Evolutionary conservation across 768 basidiomycete genomes (phyloP).

Genomic region (Exsudoporus frostii): DNA sequence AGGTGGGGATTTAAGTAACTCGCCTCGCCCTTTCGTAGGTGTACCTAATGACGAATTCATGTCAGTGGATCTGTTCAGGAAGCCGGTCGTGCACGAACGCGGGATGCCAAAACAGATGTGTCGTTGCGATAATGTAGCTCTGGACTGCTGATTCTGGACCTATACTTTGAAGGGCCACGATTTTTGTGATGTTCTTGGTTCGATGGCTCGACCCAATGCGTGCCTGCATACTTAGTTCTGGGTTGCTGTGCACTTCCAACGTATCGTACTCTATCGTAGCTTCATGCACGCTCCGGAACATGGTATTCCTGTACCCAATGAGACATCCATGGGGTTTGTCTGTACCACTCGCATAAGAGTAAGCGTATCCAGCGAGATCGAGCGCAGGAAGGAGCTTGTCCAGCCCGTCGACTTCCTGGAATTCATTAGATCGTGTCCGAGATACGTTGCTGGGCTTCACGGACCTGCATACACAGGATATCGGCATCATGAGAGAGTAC

Average conservation of each 20-base stretch:
- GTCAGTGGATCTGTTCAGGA: conserved; percentile 1
- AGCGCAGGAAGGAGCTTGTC: conserved; percentile 69
- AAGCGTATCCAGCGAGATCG: conserved; percentile 58
- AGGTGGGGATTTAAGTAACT: conserved; percentile 19
- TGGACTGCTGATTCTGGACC: conserved; percentile 30
- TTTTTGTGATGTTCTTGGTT: conserved; percentile 78
- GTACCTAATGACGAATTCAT: conserved; percentile 25
- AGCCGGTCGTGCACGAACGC: conserved; percentile 42
- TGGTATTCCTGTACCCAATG: conserved; percentile 61
- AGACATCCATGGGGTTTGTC: conserved; percentile 85
- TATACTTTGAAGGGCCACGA: conserved; percentile 60
- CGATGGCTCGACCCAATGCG: conserved; percentile 58
- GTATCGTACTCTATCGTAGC: conserved; percentile 68
- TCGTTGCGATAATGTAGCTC: conserved; percentile 80
- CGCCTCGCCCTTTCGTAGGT: conserved; percentile 82
- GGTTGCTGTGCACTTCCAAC: conserved; percentile 45
- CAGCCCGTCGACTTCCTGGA: conserved; percentile 83
- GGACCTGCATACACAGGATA: conserved; percentile 83
- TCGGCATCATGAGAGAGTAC: conserved; percentile 72
- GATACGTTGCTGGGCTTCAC: conserved; percentile 6
- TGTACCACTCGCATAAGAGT: conserved; percentile 66
- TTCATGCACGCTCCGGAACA: conserved; percentile 46
- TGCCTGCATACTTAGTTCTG: conserved; percentile 26
- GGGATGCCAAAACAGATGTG: conserved; percentile 96
- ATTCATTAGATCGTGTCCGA: neutral